phyloP scores from a whole-genome alignment of 2,329 filamentous ascomycete genomes.

The Beauveria pseudobassiana region DNA sequence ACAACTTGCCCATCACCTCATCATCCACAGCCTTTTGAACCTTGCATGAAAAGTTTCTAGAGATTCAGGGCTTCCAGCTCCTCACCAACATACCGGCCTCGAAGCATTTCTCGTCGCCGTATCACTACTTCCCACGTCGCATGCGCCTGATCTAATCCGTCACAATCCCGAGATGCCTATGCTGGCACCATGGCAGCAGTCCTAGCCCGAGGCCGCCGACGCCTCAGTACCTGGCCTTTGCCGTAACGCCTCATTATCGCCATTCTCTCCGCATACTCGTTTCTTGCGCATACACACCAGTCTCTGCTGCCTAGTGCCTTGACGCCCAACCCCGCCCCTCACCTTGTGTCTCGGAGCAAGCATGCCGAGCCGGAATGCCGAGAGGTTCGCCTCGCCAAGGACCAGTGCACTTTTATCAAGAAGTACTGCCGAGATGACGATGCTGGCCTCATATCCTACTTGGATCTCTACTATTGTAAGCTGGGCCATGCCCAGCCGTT shows the following conservation, averaged over 20 bases:
- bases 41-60: constrained; percentile 1
- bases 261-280: constrained; percentile 37
- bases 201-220: constrained; percentile 30
- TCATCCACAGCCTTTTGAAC: background rate
- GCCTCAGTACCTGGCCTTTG: constrained; percentile 29
- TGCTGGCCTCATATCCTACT: constrained; percentile 81
- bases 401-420: constrained; percentile 83
- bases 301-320: constrained; percentile 11
- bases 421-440: constrained; percentile 82
- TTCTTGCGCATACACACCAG: constrained; percentile 25
- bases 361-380: constrained; percentile 53
- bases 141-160: background rate
- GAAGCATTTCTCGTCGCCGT: background rate
- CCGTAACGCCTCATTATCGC: constrained; percentile 39
- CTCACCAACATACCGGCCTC: background rate
- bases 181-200: constrained; percentile 21
- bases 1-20: constrained; percentile 3
- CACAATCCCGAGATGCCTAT: background rate
- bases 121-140: background rate
- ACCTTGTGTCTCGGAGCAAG: constrained; percentile 21
- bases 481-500: constrained; percentile 61
- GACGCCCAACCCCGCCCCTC: constrained; percentile 12
- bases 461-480: constrained; percentile 83
- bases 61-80: background rate
- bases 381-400: constrained; percentile 64